A percentile compares a stretch with the other conserved stretches of the same genome.
phyloP scores from a whole-genome alignment of 768 basidiomycete species.

The Suillus clintonianus region DNA sequence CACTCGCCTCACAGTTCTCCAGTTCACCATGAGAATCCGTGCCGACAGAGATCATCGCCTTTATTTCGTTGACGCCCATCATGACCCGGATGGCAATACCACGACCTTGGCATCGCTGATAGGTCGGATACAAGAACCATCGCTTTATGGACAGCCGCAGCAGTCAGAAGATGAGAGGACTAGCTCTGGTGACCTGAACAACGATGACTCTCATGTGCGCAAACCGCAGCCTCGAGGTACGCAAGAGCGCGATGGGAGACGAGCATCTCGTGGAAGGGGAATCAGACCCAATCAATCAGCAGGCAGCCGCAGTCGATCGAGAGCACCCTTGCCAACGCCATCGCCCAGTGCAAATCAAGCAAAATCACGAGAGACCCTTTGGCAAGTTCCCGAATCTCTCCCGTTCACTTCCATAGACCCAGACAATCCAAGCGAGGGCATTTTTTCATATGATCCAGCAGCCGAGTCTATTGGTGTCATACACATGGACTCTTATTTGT shows the following conservation, averaged over 20 bases:
- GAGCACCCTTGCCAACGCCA: conserved; percentile 42
- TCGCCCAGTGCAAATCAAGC: conserved; percentile 23
- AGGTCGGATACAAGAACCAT: conserved; percentile 42
- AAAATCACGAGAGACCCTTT: conserved; percentile 47
- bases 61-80: conserved; percentile 59
- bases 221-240: conserved; percentile 49
- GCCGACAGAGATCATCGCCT: conserved; percentile 89
- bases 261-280: conserved; percentile 53
- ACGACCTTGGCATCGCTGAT: conserved; percentile 64
- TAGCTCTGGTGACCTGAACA: conserved; percentile 20
- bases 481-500: conserved; percentile 75
- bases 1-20: conserved; percentile 71
- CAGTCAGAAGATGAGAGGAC: conserved; percentile 27
- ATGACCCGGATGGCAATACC: conserved; percentile 61
- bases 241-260: conserved; percentile 54
- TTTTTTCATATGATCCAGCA: conserved; percentile 63
- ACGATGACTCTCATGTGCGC: conserved; percentile 36
- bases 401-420: conserved; percentile 56
- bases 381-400: conserved; percentile 68
- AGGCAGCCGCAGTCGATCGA: conserved; percentile 63
- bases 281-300: conserved; percentile 45
- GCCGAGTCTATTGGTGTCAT: conserved; percentile 51
- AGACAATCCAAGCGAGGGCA: conserved; percentile 66
- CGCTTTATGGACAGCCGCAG: neutral
- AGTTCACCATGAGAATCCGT: conserved; percentile 86